Conservation (phyloP, 1,284 basidiomycete genomes). For the Ganoderma sinense region DNA sequence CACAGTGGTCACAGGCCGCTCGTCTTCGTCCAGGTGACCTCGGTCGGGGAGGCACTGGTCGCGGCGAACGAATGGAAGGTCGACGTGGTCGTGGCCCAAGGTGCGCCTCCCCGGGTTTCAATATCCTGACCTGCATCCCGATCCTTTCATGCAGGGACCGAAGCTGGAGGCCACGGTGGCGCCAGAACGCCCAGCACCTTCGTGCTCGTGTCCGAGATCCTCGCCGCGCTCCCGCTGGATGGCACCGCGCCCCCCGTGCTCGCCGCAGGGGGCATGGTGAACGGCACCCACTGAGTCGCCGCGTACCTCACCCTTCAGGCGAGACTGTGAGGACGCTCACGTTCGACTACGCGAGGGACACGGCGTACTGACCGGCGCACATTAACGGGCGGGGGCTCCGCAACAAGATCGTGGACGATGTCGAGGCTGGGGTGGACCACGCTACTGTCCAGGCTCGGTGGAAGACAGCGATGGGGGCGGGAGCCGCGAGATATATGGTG, state of each 20-base stretch:
- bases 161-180: constrained; percentile 79
- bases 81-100: constrained; percentile 82
- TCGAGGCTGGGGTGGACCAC: constrained; percentile 60
- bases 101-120: constrained; percentile 42
- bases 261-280: constrained; percentile 63
- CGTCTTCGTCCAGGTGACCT: constrained; percentile 69
- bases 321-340: constrained; percentile 68
- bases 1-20: constrained; percentile 48
- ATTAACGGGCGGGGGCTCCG: constrained; percentile 69
- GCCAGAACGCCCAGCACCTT: constrained; percentile 61
- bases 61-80: constrained; percentile 68
- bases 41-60: constrained; percentile 60
- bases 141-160: constrained; percentile 57
- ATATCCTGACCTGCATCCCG: constrained; percentile 10
- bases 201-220: constrained; percentile 64
- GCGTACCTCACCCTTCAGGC: constrained; percentile 59
- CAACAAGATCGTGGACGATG: constrained; percentile 65
- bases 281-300: constrained; percentile 69
- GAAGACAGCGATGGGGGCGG: constrained; percentile 48
- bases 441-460: constrained; percentile 53
- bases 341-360: constrained; percentile 69
- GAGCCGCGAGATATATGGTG: constrained; percentile 59
- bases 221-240: constrained; percentile 49
- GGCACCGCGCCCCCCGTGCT: constrained; percentile 57
- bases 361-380: constrained; percentile 69